A percentile compares a stretch with the other conserved stretches of the same genome.
Conservation (phyloP, 495 filamentous ascomycete species). For the Neurospora sp. region DNA sequence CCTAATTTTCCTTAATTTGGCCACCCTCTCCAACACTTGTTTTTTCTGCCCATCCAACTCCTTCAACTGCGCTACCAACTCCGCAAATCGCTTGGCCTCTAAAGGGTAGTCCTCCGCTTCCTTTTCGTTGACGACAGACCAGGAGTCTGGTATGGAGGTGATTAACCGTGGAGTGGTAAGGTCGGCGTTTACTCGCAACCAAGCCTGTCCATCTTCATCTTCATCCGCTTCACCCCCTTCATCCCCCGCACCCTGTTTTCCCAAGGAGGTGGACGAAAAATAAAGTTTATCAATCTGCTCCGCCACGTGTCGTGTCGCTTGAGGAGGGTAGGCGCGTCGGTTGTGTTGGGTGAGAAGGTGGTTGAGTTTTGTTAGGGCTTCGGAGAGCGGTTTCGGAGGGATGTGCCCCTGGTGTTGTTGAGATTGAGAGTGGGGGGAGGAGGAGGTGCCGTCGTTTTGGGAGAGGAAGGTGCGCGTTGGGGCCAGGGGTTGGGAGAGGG, state of each 20-base stretch:
- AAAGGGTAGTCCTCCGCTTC: slow-evolving; percentile 19
- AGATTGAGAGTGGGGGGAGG: slow-evolving; percentile 19
- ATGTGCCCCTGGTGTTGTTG: slow-evolving; percentile 33
- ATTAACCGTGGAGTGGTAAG: slow-evolving; percentile 32
- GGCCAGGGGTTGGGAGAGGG: slow-evolving; percentile 45
- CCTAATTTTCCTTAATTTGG: slow-evolving; percentile 45
- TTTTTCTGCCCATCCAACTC: slow-evolving; percentile 42
- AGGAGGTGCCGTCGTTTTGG: slow-evolving; percentile 14
- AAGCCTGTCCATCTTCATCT: slow-evolving; percentile 37
- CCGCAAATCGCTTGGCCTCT: slow-evolving; percentile 40
- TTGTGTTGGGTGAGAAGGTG: slow-evolving; percentile 56
- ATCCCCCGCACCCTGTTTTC: slow-evolving; percentile 17
- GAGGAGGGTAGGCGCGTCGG: slow-evolving; percentile 60
- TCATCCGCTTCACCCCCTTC: slow-evolving; percentile 15
- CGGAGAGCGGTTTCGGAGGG: slow-evolving; percentile 39
- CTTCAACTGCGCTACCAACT: slow-evolving; percentile 41
- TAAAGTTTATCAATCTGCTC: slow-evolving; percentile 74
- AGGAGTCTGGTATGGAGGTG: not conserved
- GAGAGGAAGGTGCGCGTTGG: slow-evolving; percentile 45
- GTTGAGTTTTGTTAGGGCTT: slow-evolving; percentile 48
- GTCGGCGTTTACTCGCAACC: slow-evolving; percentile 30
- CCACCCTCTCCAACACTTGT: slow-evolving; percentile 43
- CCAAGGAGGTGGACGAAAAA: slow-evolving; percentile 38
- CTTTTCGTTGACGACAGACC: slow-evolving; percentile 1
- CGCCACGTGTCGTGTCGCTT: slow-evolving; percentile 67